Conservation (phyloP, 176 grass and related monocot genomes). For the Dactylis glomerata region DNA sequence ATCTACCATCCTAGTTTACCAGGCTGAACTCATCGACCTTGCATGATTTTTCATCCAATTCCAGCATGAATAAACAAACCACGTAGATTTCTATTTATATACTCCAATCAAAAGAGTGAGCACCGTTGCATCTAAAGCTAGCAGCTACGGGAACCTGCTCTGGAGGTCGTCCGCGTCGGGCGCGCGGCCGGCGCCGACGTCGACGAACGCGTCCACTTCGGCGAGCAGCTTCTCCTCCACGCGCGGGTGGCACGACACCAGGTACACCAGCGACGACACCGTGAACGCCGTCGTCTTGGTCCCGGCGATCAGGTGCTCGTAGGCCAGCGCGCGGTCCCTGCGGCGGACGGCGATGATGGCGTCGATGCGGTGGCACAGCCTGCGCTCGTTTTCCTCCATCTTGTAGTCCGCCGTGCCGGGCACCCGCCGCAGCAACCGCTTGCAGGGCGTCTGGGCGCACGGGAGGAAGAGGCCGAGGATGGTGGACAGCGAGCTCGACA, state of each 20-base stretch:
- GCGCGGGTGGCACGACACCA: conserved; percentile 61
- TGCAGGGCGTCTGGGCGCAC: conserved; percentile 57
- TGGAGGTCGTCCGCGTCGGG: conserved; percentile 66
- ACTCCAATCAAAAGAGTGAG: too few species aligned
- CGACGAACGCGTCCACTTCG: conserved; percentile 74
- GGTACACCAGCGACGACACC: conserved; percentile 74
- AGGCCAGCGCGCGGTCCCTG: conserved; percentile 65
- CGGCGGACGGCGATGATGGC: conserved; percentile 53
- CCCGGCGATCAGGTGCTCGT: conserved; percentile 98
- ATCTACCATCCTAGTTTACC: too few species aligned
- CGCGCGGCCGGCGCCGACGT: conserved; percentile 6
- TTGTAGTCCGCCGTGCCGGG: conserved; percentile 76
- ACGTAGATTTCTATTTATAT: too few species aligned
- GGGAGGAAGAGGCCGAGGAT: conserved; percentile 70
- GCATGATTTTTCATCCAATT: too few species aligned
- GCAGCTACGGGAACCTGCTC: conserved; percentile 66
- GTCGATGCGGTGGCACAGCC: conserved; percentile 69
- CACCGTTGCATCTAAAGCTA: too few species aligned
- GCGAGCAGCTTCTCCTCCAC: conserved; percentile 78
- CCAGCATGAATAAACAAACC: too few species aligned
- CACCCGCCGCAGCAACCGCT: conserved; percentile 48
- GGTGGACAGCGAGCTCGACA: conserved; percentile 85
- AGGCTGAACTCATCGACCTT: too few species aligned
- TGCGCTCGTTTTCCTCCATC: conserved; percentile 60
- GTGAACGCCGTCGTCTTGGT: conserved; percentile 96